phyloP scores from a whole-genome alignment of 2,329 filamentous ascomycete genomes.

The Trichoderma afroharzianum region DNA sequence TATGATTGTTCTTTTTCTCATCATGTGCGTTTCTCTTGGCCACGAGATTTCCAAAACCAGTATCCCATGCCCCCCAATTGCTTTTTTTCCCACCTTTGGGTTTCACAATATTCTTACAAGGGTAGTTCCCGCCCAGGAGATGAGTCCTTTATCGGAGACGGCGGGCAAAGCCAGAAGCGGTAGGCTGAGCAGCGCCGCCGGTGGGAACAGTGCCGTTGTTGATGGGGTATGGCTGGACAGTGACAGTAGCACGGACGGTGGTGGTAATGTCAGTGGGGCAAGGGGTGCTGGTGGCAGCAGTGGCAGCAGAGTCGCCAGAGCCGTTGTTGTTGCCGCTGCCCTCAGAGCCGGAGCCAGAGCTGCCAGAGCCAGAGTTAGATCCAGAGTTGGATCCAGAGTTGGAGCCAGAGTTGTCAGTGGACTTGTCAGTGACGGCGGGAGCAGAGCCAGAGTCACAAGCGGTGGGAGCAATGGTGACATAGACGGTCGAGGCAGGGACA shows the following conservation, averaged over 20 bases:
- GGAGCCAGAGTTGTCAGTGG: constrained; percentile 2
- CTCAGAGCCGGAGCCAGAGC: constrained; percentile 4
- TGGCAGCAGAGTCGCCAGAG: constrained; percentile 24
- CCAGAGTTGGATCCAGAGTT: neutral
- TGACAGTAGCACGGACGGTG: constrained; percentile 32
- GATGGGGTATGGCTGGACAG: constrained; percentile 41
- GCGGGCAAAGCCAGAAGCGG: constrained; percentile 35
- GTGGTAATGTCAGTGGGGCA: constrained; percentile 20
- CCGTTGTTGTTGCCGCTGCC: constrained; percentile 15
- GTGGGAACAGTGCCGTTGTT: constrained; percentile 33
- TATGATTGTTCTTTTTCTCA: neutral
- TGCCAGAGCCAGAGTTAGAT: neutral
- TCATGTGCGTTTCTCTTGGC: neutral
- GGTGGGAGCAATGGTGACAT: constrained; percentile 29
- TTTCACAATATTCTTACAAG: constrained; percentile 3
- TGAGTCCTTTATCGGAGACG: constrained; percentile 29
- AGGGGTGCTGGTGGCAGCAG: constrained; percentile 22
- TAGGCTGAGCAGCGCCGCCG: neutral
- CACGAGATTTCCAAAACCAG: neutral
- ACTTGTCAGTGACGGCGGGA: constrained; percentile 23
- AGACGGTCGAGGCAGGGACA: constrained; percentile 34
- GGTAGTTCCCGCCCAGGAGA: neutral
- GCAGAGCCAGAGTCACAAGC: constrained; percentile 22
- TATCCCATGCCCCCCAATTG: neutral
- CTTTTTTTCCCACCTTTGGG: neutral